Conservation (phyloP, 1,284 basidiomycete genomes). For the Moesziomyces globuligerus region DNA sequence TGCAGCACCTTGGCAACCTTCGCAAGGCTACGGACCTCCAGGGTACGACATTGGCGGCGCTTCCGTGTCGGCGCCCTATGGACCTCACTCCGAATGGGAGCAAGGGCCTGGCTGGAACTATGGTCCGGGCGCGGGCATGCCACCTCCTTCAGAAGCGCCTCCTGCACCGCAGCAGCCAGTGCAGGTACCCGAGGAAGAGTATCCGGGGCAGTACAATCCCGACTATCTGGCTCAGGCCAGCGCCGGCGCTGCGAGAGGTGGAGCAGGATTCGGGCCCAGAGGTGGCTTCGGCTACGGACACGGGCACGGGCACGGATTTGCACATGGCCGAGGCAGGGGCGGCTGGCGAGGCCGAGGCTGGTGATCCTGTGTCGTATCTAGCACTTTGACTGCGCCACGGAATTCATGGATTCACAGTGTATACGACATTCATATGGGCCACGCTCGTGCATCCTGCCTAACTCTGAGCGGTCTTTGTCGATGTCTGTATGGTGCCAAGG, state of each 20-base stretch:
- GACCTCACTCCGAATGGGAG: constrained; percentile 9
- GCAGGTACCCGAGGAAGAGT: constrained; percentile 45
- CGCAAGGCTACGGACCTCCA: constrained; percentile 6
- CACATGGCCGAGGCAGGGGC: constrained; percentile 14
- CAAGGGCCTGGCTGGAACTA: constrained; percentile 8
- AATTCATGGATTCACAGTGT: no score
- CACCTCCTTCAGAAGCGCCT: neutral
- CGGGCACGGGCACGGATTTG: constrained; percentile 6
- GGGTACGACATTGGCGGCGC: constrained; percentile 5
- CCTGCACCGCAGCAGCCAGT: constrained; percentile 9
- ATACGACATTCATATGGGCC: no score
- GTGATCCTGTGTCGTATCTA: no score
- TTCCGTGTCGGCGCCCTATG: constrained; percentile 2
- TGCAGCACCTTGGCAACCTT: constrained; percentile 8
- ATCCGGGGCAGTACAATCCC: constrained; percentile 46
- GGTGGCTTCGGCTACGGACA: constrained; percentile 4
- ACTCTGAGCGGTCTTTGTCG: neutral
- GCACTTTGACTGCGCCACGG: no score
- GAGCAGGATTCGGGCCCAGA: constrained; percentile 8
- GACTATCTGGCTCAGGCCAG: constrained; percentile 32
- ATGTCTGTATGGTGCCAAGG: constrained; percentile 1
- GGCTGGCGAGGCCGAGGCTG: constrained; percentile 23
- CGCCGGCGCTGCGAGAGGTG: constrained; percentile 7
- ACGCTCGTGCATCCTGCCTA: no score
- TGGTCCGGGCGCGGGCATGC: neutral